These are phyloP conservation scores for Detonula confervacea DNA, from an alignment of 352 stramenopile species.

Conservation along the genomic window DNA sequence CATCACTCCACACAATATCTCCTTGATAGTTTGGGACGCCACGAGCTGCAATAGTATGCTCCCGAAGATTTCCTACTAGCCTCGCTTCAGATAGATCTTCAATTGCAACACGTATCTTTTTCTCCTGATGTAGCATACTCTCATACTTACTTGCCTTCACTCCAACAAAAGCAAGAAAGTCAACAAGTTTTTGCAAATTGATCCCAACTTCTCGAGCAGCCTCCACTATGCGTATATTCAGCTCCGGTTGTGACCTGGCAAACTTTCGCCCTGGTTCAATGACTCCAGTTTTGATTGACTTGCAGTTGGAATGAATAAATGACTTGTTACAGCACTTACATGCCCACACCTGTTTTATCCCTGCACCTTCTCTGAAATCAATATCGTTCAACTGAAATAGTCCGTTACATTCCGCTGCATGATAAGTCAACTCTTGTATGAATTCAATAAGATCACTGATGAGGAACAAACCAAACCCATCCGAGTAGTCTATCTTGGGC, in stretches of 20 bases:
- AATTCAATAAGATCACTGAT: neutral
- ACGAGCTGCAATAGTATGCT: neutral
- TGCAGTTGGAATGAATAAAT: neutral
- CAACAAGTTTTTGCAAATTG: slow-evolving; percentile 3
- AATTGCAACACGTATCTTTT: slow-evolving; percentile 1
- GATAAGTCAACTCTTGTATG: neutral
- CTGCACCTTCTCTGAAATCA: neutral
- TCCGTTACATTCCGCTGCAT: neutral
- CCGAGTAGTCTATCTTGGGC: too few relatives aligned
- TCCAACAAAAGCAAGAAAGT: neutral
- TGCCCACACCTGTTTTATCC: neutral
- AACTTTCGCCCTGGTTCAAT: neutral
- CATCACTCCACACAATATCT: slow-evolving; percentile 4
- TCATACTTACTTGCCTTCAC: neutral
- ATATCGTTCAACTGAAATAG: neutral
- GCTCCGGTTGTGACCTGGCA: neutral
- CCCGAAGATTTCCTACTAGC: neutral
- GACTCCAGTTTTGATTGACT: slow-evolving; percentile 1
- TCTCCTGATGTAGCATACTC: neutral
- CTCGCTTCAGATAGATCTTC: neutral
- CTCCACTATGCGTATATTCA: slow-evolving; percentile 1
- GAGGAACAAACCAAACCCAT: neutral
- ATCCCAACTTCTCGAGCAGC: slow-evolving; percentile 9
- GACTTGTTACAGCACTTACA: neutral
- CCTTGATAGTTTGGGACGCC: neutral